Conservation (phyloP, 805 yeast species). For the Zygosaccharomyces gambellarensis region DNA sequence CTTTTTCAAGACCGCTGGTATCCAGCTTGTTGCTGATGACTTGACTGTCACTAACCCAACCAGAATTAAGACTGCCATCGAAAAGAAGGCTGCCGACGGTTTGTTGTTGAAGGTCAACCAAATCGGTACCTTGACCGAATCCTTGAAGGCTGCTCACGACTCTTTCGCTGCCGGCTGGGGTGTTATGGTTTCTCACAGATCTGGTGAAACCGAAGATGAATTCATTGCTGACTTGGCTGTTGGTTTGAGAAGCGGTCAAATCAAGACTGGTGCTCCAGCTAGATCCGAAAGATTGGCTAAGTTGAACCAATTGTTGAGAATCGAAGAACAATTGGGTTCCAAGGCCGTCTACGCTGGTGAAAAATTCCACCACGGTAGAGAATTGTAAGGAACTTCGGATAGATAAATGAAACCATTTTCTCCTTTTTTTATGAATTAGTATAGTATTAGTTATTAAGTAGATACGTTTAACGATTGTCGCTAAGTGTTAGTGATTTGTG, state of each 20-base stretch:
- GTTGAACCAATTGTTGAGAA: conserved; percentile 96
- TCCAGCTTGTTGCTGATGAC: conserved; percentile 97
- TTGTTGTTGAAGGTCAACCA: conserved; percentile 97
- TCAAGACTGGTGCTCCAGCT: conserved; percentile 99
- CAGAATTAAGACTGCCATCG: conserved; percentile 93
- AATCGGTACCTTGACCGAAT: conserved; percentile 94
- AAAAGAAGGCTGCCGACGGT: conserved; percentile 92
- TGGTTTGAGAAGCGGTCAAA: conserved; percentile 97
- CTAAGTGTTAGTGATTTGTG: not conserved
- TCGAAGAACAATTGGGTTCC: conserved; percentile 97
- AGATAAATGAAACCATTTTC: not conserved
- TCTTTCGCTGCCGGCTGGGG: conserved; percentile 98
- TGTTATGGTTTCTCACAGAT: conserved; percentile 99
- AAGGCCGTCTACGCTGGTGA: conserved; percentile 95
- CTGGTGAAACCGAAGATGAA: conserved; percentile 99
- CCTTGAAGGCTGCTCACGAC: conserved; percentile 94
- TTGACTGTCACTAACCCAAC: conserved; percentile 97
- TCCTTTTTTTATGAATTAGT: not conserved
- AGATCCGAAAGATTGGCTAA: conserved; percentile 99
- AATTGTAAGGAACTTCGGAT: conserved; percentile 29
- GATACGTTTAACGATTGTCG: conserved; percentile 5
- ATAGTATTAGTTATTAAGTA: conserved; percentile 1
- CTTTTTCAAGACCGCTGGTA: conserved; percentile 68
- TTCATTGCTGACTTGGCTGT: conserved; percentile 96
- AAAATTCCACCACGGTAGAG: conserved; percentile 64